These are phyloP conservation scores for Mrakia frigida DNA, from an alignment of 768 basidiomycete species.

Conservation along the genomic window DNA sequence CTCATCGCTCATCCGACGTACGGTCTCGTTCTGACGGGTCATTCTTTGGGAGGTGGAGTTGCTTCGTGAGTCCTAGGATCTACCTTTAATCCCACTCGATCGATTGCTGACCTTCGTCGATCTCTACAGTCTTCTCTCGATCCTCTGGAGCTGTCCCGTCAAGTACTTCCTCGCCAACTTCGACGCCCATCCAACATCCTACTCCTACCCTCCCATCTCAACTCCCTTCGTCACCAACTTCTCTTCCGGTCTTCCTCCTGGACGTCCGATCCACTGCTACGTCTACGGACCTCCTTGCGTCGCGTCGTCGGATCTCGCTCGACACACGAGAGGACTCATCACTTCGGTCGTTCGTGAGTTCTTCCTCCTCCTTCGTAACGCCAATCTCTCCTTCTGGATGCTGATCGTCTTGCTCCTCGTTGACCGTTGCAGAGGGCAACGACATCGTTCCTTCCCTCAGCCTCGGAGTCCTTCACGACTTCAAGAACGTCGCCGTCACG, in stretches of 20 bases:
- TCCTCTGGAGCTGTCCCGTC: slow-evolving; percentile 40
- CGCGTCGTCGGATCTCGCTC: slow-evolving; percentile 43
- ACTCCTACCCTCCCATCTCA: slow-evolving; percentile 35
- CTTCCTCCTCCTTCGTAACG: slow-evolving; percentile 39
- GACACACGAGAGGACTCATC: slow-evolving; percentile 43
- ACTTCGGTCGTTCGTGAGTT: slow-evolving; percentile 41
- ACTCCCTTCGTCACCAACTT: slow-evolving; percentile 45
- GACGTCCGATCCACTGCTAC: slow-evolving; percentile 44
- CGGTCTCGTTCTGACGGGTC: slow-evolving; percentile 45
- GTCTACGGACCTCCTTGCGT: slow-evolving; percentile 42
- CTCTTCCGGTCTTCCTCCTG: slow-evolving; percentile 43
- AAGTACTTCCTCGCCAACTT: slow-evolving; percentile 34
- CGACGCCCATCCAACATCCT: not conserved
- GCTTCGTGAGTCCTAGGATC: slow-evolving; percentile 35
- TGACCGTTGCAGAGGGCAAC: slow-evolving; percentile 21
- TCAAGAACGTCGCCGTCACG: slow-evolving; percentile 45
- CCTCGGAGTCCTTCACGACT: slow-evolving; percentile 39
- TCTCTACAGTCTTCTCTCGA: slow-evolving; percentile 37
- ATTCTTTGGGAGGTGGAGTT: slow-evolving; percentile 47
- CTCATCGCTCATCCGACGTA: slow-evolving; percentile 41
- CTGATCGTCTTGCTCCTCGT: slow-evolving; percentile 24
- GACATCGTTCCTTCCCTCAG: slow-evolving; percentile 31
- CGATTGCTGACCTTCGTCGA: not conserved
- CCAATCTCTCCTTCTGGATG: slow-evolving; percentile 27
- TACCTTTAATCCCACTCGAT: no score